Percentiles rank a stretch among this genome's conserved stretches.
Conservation (phyloP, 305 asterid genomes). For the Solanum hybrid region DNA sequence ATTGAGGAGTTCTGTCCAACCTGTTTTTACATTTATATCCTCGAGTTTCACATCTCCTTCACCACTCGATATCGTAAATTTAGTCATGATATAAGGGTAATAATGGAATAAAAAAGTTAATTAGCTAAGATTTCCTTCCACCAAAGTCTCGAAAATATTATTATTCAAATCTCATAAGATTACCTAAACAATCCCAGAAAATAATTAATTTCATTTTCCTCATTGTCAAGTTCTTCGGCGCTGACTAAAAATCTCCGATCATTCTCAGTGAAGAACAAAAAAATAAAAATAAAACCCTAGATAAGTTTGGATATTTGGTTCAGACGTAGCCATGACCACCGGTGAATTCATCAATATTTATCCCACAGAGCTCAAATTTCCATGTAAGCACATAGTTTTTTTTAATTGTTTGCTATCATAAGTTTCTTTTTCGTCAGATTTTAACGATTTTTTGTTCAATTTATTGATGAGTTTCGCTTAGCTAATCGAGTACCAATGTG, state of each 20-base stretch:
- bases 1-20: neutral
- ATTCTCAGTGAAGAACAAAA: neutral
- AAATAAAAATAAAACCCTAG: neutral
- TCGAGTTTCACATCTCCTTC: neutral
- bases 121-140: neutral
- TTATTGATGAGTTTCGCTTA: neutral
- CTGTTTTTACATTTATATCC: neutral
- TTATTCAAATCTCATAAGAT: neutral
- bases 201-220: neutral
- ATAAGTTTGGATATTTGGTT: neutral
- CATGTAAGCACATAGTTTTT: slow-evolving; percentile 34
- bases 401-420: neutral
- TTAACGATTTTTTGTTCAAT: neutral
- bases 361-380: slow-evolving; percentile 72
- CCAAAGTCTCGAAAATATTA: neutral
- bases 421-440: slow-evolving; percentile 6
- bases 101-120: neutral
- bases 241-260: neutral
- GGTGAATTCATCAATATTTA: slow-evolving; percentile 66
- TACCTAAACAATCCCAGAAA: neutral
- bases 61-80: neutral
- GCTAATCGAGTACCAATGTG: neutral
- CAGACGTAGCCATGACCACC: slow-evolving; percentile 33
- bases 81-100: neutral
- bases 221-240: neutral